Base-by-base conservation (phyloP, 2,329 filamentous ascomycete genomes). In the Pseudopyricularia cyperi region DNA sequence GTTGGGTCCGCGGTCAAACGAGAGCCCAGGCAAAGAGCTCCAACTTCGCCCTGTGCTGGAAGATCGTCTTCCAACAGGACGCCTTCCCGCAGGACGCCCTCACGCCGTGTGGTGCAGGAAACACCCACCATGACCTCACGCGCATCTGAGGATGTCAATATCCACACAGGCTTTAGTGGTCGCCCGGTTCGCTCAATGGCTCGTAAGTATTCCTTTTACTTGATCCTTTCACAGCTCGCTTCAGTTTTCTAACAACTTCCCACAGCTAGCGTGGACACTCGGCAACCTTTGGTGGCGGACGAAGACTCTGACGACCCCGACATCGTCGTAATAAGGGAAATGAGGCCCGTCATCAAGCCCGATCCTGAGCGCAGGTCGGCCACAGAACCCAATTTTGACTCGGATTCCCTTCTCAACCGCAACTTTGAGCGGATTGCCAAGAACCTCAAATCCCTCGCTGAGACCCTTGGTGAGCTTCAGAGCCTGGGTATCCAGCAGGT, bases 401-500 rank as follows among this genome's bases (percentile, higher is more conserved):
- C 32, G n/a, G 39, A 51, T 42, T 44, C 34, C 17, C 15, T 51
- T 15, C 50, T 51, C 5, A 46, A 44, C 26, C 50, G 50, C 17
- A 51, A 51, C 22, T 51, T 51, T 17, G 34, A 34, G 37, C 42
- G 28, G 26, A 78, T 89, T 4, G 82, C 81, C 0, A 71, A 74
- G n/a, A 74, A 79, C 46, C 67, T 85, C 1, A 85, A 84, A 50
- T 72, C 76, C 0, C 79, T 82, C 48, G 82, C 88, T 2, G 73
- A 85, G 47, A 78, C 79, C 0, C 75, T 89, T 0, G 79, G 78
- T 3, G 77, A 84, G 48, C 75, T 95, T 0, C 80, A 87, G 50
- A 75, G 82, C 6, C 74, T 91, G 0, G 87, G 85, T 0, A 81
- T 95, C 1, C 81, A 85, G 49, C 79, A 85, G 17, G 77, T 81